phyloP scores from a whole-genome alignment of 2,329 filamentous ascomycete genomes.

The Dichotomopilus funicola region DNA sequence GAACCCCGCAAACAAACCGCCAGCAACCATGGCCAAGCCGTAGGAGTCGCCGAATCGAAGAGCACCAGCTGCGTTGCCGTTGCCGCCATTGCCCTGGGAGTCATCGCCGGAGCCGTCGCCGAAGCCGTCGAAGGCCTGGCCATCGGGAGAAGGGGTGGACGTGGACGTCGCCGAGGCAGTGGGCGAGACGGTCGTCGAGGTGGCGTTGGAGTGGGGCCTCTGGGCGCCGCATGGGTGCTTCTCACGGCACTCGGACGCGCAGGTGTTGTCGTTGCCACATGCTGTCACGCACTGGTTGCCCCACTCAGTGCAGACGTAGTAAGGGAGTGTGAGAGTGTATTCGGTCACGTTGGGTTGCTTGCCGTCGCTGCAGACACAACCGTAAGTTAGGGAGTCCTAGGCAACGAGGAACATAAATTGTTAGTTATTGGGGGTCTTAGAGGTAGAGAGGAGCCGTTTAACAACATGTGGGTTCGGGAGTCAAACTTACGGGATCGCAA shows the following conservation, averaged over 20 bases:
- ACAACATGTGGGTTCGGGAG: neutral
- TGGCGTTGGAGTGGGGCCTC: constrained; percentile 51
- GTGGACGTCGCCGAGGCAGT: constrained; percentile 36
- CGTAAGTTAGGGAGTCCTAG: constrained; percentile 58
- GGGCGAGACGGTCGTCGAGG: constrained; percentile 43
- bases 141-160: constrained; percentile 28
- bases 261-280: constrained; percentile 53
- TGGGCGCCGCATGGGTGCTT: constrained; percentile 68
- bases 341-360: constrained; percentile 64
- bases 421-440: neutral
- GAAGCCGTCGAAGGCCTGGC: constrained; percentile 34
- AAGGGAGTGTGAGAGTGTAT: constrained; percentile 73
- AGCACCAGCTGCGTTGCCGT: constrained; percentile 14
- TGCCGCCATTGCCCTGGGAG: neutral
- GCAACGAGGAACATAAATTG: neutral
- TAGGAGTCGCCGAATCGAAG: constrained; percentile 30
- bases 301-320: constrained; percentile 67
- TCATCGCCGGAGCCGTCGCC: constrained; percentile 9
- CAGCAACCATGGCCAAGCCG: constrained; percentile 22
- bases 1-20: constrained; percentile 26
- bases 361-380: constrained; percentile 64
- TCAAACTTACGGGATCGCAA: constrained; percentile 55
- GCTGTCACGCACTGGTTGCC: constrained; percentile 58
- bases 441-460: too few species aligned
- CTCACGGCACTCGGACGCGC: constrained; percentile 53